Evolutionary conservation across 1,284 basidiomycete genomes (phyloP).

Genomic region (Pseudozyma pruni): DNA sequence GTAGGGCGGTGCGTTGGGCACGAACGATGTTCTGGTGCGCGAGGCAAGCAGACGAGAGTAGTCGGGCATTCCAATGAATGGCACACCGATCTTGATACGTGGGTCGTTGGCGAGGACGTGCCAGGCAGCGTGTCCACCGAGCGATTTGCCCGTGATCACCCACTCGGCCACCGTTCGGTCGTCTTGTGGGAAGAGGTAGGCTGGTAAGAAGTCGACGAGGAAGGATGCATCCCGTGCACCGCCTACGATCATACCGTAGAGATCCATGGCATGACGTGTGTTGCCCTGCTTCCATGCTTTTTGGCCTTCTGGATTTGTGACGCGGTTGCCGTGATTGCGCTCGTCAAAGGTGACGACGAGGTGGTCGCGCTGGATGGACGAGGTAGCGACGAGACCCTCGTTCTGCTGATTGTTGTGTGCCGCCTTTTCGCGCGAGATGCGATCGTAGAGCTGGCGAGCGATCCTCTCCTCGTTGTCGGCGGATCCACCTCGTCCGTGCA

Average conservation of each 20-base stretch:
- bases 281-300: slow-evolving; percentile 67
- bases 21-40: slow-evolving; percentile 55
- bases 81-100: slow-evolving; percentile 77
- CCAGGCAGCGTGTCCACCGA: slow-evolving; percentile 84
- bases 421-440: slow-evolving; percentile 35
- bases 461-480: slow-evolving; percentile 60
- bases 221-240: slow-evolving; percentile 81
- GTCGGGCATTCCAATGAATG: slow-evolving; percentile 81
- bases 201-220: slow-evolving; percentile 81
- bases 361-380: slow-evolving; percentile 51
- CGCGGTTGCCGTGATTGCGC: slow-evolving; percentile 68
- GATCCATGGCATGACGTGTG: slow-evolving; percentile 63
- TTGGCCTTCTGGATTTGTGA: slow-evolving; percentile 60
- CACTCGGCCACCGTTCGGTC: slow-evolving; percentile 77
- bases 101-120: slow-evolving; percentile 75
- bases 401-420: slow-evolving; percentile 15
- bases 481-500: slow-evolving; percentile 62
- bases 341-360: slow-evolving; percentile 68
- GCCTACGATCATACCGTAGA: slow-evolving; percentile 71
- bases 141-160: slow-evolving; percentile 76
- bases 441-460: slow-evolving; percentile 57
- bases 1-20: slow-evolving; percentile 57
- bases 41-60: slow-evolving; percentile 68
- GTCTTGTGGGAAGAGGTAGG: slow-evolving; percentile 79
- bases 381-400: slow-evolving; percentile 17